Evolutionary conservation across 306 rosid species (phyloP).

Genomic region (Lathyrus oleraceus): DNA sequence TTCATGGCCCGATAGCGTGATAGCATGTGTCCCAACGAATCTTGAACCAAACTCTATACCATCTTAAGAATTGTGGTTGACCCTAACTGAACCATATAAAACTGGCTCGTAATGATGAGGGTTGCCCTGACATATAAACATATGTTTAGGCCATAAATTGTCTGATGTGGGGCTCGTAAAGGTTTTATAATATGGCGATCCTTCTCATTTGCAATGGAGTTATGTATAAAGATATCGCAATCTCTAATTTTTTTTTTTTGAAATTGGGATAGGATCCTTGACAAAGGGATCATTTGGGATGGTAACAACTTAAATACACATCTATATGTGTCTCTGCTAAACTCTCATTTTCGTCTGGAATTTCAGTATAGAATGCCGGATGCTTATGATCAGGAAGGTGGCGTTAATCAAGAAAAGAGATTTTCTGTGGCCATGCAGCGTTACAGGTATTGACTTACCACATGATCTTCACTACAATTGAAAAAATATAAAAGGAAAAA

Average conservation of each 20-base stretch:
- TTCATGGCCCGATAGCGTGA: too few species aligned
- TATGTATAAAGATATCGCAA: constrained; percentile 15
- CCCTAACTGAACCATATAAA: too few species aligned
- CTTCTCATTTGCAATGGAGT: constrained; percentile 16
- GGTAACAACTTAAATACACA: constrained; percentile 20
- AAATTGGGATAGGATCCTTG: constrained; percentile 17
- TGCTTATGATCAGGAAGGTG: constrained; percentile 87
- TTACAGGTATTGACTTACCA: constrained; percentile 34
- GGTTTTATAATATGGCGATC: constrained; percentile 2
- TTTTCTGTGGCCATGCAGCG: constrained; percentile 68
- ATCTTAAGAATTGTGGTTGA: too few species aligned
- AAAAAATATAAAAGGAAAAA: neutral
- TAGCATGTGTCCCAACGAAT: too few species aligned
- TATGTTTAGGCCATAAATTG: too few species aligned
- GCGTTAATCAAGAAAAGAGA: constrained; percentile 83
- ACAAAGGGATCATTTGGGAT: neutral
- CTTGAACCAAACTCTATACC: too few species aligned
- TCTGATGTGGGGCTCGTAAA: too few species aligned
- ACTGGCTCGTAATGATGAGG: too few species aligned
- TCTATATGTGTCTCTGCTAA: constrained; percentile 3
- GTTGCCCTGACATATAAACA: too few species aligned
- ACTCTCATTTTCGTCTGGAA: constrained; percentile 33
- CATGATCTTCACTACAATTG: constrained; percentile 21
- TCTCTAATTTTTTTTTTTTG: neutral
- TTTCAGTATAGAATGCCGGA: constrained; percentile 94